These are phyloP conservation scores for Sugiyamaella valdiviana DNA, from an alignment of 805 yeast genomes.

Conservation along the genomic window DNA sequence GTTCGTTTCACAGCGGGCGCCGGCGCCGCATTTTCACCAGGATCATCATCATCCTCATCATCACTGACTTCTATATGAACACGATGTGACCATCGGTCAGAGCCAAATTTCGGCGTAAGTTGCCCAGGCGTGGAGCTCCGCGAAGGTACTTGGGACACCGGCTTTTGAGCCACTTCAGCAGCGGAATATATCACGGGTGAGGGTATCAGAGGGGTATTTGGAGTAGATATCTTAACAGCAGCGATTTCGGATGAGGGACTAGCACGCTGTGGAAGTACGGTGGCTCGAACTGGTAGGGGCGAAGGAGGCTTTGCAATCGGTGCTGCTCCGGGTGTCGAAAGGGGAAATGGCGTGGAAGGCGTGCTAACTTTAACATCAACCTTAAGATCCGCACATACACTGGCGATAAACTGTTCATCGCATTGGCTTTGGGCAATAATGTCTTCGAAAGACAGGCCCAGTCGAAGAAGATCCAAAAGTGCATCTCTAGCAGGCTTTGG, in stretches of 20 bases:
- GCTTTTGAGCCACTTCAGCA: neutral
- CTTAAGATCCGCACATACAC: neutral
- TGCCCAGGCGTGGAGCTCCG: neutral
- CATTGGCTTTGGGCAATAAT: constrained; percentile 19
- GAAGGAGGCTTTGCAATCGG: too few species aligned
- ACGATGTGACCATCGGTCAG: constrained; percentile 21
- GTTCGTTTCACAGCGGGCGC: constrained; percentile 4
- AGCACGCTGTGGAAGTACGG: too few species aligned
- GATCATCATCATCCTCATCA: constrained; percentile 20
- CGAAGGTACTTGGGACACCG: neutral
- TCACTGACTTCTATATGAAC: constrained; percentile 20
- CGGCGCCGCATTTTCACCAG: too few species aligned
- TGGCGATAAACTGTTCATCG: constrained; percentile 10
- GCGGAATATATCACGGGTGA: neutral
- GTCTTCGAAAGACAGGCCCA: constrained; percentile 26
- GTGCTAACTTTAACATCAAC: too few species aligned
- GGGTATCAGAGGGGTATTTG: constrained; percentile 6
- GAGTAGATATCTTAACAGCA: neutral
- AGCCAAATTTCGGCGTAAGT: constrained; percentile 15
- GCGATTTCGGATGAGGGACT: too few species aligned
- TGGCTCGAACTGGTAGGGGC: too few species aligned
- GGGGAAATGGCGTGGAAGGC: neutral
- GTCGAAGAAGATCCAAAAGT: constrained; percentile 17
- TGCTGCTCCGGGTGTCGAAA: neutral
- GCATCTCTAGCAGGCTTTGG: constrained; percentile 14